Evolutionary conservation across 1,139 yeast genomes (phyloP).

Genomic region (Pichia inconspicua): DNA sequence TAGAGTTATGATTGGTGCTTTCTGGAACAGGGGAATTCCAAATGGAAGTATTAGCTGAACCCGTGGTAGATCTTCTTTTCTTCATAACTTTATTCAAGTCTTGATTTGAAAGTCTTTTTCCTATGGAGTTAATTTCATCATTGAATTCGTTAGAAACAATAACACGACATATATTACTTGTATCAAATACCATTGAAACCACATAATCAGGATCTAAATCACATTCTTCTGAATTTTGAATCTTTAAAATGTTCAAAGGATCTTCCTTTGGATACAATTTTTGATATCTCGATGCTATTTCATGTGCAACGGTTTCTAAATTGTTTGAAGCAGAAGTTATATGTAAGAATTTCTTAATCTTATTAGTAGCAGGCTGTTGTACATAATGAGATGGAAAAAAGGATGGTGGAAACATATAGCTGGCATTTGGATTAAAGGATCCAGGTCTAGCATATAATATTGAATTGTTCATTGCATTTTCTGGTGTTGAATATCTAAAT

Average conservation of each 20-base stretch:
- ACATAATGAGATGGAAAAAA: neutral
- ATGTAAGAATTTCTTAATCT: slow-evolving; percentile 49
- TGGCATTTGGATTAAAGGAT: slow-evolving; percentile 7
- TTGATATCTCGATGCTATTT: slow-evolving; percentile 42
- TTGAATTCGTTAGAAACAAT: slow-evolving; percentile 36
- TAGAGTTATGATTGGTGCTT: neutral
- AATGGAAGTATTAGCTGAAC: slow-evolving; percentile 11
- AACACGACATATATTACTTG: slow-evolving; percentile 49
- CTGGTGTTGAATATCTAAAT: neutral
- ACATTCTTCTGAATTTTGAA: slow-evolving; percentile 59
- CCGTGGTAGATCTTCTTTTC: slow-evolving; percentile 13
- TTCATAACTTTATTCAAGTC: slow-evolving; percentile 21
- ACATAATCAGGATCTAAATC: slow-evolving; percentile 72
- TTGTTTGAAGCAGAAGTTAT: slow-evolving; percentile 42
- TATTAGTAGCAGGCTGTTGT: slow-evolving; percentile 5
- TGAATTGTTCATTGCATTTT: slow-evolving; percentile 11
- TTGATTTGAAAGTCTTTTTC: slow-evolving; percentile 20
- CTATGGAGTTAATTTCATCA: slow-evolving; percentile 8
- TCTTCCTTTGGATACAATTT: slow-evolving; percentile 59
- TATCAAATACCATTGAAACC: slow-evolving; percentile 54
- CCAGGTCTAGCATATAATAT: slow-evolving; percentile 4
- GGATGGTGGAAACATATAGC: slow-evolving; percentile 7
- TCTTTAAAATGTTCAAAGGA: slow-evolving; percentile 42
- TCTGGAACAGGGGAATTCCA: slow-evolving; percentile 11
- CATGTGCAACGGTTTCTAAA: slow-evolving; percentile 41